Evolutionary conservation across 2,329 filamentous ascomycete species (phyloP), one percentile per base, ranked within the genome.

Genomic region (Basipetospora chlamydospora): DNA sequence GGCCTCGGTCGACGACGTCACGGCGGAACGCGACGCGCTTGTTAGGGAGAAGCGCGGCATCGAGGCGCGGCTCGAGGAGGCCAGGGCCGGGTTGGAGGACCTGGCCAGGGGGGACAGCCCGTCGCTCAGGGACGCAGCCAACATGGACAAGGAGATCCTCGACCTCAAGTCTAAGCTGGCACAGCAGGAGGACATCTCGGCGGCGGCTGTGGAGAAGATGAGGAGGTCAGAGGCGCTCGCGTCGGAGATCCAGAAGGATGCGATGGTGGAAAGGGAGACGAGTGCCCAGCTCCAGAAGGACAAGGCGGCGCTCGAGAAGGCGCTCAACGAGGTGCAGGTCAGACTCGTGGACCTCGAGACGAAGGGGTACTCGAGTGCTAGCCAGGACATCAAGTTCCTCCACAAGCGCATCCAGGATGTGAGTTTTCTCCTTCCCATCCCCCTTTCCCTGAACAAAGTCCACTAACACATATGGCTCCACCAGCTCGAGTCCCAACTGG

Each of bases 181-280:
- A 4, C 86, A 94, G 50, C 85, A 95, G 50, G 84, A 96, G 58
- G 88, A 98, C 52, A 78, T 96, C 40, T 83, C 86, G 9, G 74
- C 80, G 1, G 88, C 90, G 3, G 88, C 88, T 0, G 80, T 96
- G 28, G 88, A 90, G 49, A 96, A 96, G 66, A 98, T 98, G 90
- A 76, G 88, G 38, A 78, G 88, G 17, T 84, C 90, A 2, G 88
- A 98, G 52, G 82, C 85, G 4, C 63, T 96, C 22, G 79, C 78
- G 1, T 74, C 79, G 7, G 90, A 98, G 57, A 78, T 93, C 44
- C 88, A 96, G 52, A 93, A 90, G 55, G 90, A 98, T 49, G 84
- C 95, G 42, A 75, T 78, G 13, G 73, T 73, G 6, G 88, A 95
- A 60, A 76, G 88, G 8, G 90, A 96, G 52, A 71, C 72, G 23